These are phyloP conservation scores for Colletotrichum truncatum DNA, from an alignment of 2,329 filamentous ascomycete genomes.

Conservation along the genomic window DNA sequence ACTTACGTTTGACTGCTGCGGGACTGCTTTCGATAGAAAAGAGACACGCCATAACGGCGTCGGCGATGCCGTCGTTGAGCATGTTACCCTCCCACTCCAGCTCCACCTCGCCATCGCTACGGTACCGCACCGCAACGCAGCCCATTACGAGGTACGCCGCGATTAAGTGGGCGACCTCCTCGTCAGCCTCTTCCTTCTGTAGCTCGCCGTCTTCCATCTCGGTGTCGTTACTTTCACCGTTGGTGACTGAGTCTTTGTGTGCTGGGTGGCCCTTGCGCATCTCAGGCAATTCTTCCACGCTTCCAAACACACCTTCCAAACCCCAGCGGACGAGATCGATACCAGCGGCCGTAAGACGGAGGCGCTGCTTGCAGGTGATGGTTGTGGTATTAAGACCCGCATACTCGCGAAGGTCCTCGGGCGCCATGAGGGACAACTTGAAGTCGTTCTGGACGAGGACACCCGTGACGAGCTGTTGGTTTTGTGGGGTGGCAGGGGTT, in stretches of 20 bases:
- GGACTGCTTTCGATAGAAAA: constrained; percentile 93
- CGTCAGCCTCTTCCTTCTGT: constrained; percentile 68
- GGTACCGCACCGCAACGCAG: constrained; percentile 84
- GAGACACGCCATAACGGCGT: constrained; percentile 92
- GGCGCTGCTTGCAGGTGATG: constrained; percentile 89
- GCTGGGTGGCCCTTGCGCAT: constrained; percentile 49
- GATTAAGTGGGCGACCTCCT: constrained; percentile 66
- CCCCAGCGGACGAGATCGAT: constrained; percentile 94
- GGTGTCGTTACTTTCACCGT: constrained; percentile 45
- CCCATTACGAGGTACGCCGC: constrained; percentile 84
- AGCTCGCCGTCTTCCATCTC: constrained; percentile 44
- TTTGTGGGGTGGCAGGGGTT: constrained; percentile 40
- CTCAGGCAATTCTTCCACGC: constrained; percentile 75
- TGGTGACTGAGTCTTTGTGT: constrained; percentile 47
- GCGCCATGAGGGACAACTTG: constrained; percentile 95
- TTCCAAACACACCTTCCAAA: constrained; percentile 92
- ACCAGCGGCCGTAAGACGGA: constrained; percentile 87
- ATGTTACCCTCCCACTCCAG: constrained; percentile 98
- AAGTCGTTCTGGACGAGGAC: constrained; percentile 98
- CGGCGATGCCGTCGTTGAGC: constrained; percentile 97
- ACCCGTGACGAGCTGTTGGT: constrained; percentile 75
- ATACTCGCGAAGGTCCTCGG: constrained; percentile 94
- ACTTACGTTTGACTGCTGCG: constrained; percentile 86
- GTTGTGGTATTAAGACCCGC: constrained; percentile 96
- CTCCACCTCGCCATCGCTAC: constrained; percentile 81